A percentile compares a stretch with the other conserved stretches of the same genome.
phyloP scores from a whole-genome alignment of 495 filamentous ascomycete species.

The Penicillium antarcticum region DNA sequence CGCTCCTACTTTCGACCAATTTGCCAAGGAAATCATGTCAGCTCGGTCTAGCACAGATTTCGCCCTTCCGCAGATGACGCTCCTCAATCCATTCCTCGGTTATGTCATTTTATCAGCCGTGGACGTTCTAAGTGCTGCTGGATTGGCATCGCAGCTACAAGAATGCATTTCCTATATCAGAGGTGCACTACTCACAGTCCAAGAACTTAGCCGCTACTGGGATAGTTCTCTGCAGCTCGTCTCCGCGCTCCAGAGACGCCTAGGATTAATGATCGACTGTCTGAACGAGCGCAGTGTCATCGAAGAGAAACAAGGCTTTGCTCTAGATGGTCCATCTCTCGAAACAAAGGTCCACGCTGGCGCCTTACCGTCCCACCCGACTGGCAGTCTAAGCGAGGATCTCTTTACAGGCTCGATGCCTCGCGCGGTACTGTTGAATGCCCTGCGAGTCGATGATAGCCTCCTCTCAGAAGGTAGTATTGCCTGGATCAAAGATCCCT shows the following conservation, averaged over 20 bases:
- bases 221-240: constrained; percentile 26
- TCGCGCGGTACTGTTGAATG: constrained; percentile 28
- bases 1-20: constrained; percentile 24
- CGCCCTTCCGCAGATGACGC: constrained; percentile 3
- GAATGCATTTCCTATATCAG: constrained; percentile 46
- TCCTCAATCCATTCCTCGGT: constrained; percentile 43
- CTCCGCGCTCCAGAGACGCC: constrained; percentile 26
- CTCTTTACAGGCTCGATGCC: constrained; percentile 34
- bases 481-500: constrained; percentile 28
- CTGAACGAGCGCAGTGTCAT: constrained; percentile 19
- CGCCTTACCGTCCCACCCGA: constrained; percentile 11
- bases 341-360: constrained; percentile 29
- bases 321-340: constrained; percentile 27
- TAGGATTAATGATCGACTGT: constrained; percentile 27
- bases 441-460: constrained; percentile 28
- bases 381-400: constrained; percentile 25
- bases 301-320: constrained; percentile 32
- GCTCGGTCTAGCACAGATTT: constrained; percentile 17
- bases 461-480: constrained; percentile 22
- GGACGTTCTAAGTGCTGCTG: constrained; percentile 44
- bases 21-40: constrained; percentile 17
- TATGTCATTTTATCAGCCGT: constrained; percentile 44
- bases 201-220: constrained; percentile 35
- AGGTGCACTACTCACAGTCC: constrained; percentile 37
- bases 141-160: constrained; percentile 27